Evolutionary conservation across 345 rosid species (phyloP).

Genomic region (Populus nigra): DNA sequence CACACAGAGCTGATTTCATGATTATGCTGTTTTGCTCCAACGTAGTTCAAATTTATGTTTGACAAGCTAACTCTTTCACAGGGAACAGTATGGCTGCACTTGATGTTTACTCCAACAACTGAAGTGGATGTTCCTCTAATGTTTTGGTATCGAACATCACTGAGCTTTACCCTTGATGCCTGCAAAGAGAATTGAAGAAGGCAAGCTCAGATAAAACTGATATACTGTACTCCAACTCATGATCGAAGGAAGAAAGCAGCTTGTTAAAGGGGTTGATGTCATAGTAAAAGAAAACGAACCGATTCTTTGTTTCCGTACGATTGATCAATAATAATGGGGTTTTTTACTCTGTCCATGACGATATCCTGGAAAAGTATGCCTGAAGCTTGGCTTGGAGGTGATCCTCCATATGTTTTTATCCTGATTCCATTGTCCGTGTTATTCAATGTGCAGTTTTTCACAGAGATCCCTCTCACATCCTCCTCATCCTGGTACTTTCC

Average conservation of each 20-base stretch:
- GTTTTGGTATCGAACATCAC: conserved; percentile 40
- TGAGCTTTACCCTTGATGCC: conserved; percentile 52
- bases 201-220: not conserved
- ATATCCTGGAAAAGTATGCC: conserved; percentile 39
- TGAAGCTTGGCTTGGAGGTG: conserved; percentile 34
- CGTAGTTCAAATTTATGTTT: conserved; percentile 27
- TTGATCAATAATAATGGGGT: conserved; percentile 57
- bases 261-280: conserved; percentile 15
- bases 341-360: conserved; percentile 45
- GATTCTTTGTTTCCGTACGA: conserved; percentile 30
- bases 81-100: conserved; percentile 45
- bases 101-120: conserved; percentile 31
- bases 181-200: conserved; percentile 3
- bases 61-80: conserved; percentile 41
- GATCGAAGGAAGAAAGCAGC: not conserved
- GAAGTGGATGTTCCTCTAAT: conserved; percentile 49
- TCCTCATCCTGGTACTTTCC: conserved; percentile 44
- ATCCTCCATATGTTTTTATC: conserved; percentile 53
- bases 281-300: conserved; percentile 22
- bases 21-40: not conserved
- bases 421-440: conserved; percentile 54
- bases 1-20: too few relatives aligned
- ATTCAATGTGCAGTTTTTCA: conserved; percentile 39
- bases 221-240: not conserved
- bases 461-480: conserved; percentile 39